Base-by-base conservation (phyloP, 352 stramenopile species). In the Phytophthora podocarpi region DNA sequence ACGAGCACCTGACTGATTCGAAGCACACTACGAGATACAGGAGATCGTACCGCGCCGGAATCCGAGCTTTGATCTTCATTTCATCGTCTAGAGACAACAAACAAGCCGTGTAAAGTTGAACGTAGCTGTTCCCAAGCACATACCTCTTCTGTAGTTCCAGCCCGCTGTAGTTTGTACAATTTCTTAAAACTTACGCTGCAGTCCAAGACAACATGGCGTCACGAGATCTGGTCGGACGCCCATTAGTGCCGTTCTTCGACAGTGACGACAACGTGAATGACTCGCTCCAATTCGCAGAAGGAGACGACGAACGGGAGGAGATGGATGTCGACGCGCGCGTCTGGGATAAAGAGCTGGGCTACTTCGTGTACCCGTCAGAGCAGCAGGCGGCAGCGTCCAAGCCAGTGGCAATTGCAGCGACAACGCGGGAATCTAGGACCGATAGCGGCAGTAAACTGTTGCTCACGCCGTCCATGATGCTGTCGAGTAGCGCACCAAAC, bases 291-390 rank as follows among this genome's bases (percentile, higher is more conserved):
- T 34, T 84, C 3, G 70, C 75, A 51, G 64, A 70, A 23, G 62
- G 65, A 35, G 49, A 70, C 42, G 52, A 72, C 24, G 71, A 71
- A 48, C 67, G 72, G 37, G 82, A 92, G 30, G 63, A 77, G 18
- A 76, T 92, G 35, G 82, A 94, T 45, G 71, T 94, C 21, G 85
- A 94, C 46, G 85, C 85, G n/a, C 85, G 85, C 16, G 85, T 94
- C 3, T 94, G 85, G 85, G 85, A 94, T 66, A 85, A 86, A 48
- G 71, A 87, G 20, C 78, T 91, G 18, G 85, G 85, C 23, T 94
- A 94, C 54, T 94, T 94, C 45, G 85, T 90, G 64, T 94, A 94
- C 66, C 85, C 85, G 12, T 78, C 55, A 6, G 79, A 85, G 26
- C 51, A 80, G 51, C 43, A 64, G 11, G 31, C 45, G 28, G 47